Base-by-base conservation (phyloP, 2,329 filamentous ascomycete genomes). In the Cercospora sesami region DNA sequence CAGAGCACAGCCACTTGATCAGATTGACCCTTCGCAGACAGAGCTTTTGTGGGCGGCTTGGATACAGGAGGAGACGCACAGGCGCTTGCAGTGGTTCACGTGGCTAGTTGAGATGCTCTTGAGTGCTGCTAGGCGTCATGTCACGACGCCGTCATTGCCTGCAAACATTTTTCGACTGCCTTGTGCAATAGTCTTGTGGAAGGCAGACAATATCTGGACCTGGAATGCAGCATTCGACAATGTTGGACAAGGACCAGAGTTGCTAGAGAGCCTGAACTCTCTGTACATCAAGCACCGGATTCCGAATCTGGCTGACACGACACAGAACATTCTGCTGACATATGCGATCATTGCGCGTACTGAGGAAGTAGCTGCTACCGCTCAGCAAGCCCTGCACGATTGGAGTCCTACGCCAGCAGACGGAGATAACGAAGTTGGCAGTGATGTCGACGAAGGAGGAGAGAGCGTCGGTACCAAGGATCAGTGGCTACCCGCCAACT, bases 401-500 rank as follows among this genome's bases (percentile, higher is more conserved):
- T 67, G 65, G 65, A 64, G 26, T 31, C 65, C 65, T 18, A 61
- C 42, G 10, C 65, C 51, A 2, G 65, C 39, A 21, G 60, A 39
- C 14, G 48, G 42, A 26, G 45, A 59, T 12, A 21, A 36, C 18
- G 60, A 58, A 16, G 31, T n/a, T 33, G 60, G 14, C 18, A 42
- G 30, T 31, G 60, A 64, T 12, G n/a, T n/a, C 16, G 60, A 48
- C 10, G 58, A 7, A 21, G 26, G 18, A 67, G 45, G 33, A 26
- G n/a, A 64, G 18, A 53, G 5, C 12, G 12, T 23, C 0, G 55
- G 42, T 31, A 3, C 60, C 23, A 61, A 57, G 42, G 28, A 59
- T 31, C 28, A 59, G 10, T 67, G 65, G 65, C 65, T 67, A n/a
- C 65, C 65, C 28, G 65, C 65, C 14, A 67, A 64, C 18, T 30